Conservation (phyloP, 306 rosid genomes). For the Fragaria iinumae region DNA sequence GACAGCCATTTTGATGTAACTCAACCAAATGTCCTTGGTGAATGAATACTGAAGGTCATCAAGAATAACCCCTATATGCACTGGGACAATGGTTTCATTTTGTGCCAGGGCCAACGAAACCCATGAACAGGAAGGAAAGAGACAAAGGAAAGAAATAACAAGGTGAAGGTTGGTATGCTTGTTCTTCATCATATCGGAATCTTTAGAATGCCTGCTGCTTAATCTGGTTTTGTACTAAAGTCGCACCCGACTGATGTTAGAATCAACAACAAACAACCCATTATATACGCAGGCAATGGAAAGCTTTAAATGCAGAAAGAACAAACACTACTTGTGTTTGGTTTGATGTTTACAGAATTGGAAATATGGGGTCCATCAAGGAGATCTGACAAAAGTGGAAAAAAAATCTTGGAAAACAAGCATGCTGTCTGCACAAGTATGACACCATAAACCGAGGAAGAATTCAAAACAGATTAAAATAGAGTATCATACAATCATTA, state of each 20-base stretch:
- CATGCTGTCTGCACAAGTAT: background rate
- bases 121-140: background rate
- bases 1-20: conserved; percentile 37
- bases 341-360: background rate
- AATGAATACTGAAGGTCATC: conserved; percentile 9
- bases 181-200: conserved; percentile 40
- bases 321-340: background rate
- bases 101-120: background rate
- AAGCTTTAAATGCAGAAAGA: background rate
- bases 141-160: background rate
- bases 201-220: conserved; percentile 33
- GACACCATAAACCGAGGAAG: background rate
- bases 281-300: background rate
- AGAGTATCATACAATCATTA: background rate
- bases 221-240: background rate
- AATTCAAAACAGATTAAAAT: background rate
- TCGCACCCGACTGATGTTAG: background rate
- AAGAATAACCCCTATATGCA: conserved; percentile 31
- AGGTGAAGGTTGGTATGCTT: background rate
- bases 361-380: background rate
- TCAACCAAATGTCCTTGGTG: conserved; percentile 18
- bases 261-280: background rate
- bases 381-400: background rate
- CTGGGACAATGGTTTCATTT: background rate
- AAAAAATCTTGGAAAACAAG: background rate